These are phyloP conservation scores for Pythium monospermum DNA, from an alignment of 352 stramenopile genomes.

Conservation along the genomic window DNA sequence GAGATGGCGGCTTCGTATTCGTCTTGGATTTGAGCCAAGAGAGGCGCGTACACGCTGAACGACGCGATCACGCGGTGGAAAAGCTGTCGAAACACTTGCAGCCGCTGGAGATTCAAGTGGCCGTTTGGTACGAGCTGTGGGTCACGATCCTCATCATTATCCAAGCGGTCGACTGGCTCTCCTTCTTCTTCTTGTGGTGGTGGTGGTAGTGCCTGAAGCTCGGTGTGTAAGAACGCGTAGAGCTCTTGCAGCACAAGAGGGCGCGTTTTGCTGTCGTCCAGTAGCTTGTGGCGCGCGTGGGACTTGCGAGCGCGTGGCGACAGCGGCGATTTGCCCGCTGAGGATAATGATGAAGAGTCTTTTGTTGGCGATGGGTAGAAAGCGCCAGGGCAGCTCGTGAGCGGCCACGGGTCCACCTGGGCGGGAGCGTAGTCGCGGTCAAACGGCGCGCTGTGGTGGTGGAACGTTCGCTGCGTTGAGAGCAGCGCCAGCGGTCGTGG, in stretches of 20 bases:
- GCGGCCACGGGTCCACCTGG: slow-evolving; percentile 20
- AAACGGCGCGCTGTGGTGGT: too few species aligned
- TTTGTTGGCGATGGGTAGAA: background rate
- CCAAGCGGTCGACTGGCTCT: background rate
- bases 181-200: background rate
- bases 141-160: too few species aligned
- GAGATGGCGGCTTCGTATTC: slow-evolving; percentile 53
- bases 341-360: background rate
- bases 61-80: slow-evolving; percentile 47
- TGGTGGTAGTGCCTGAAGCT: slow-evolving; percentile 5
- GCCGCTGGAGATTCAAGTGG: slow-evolving; percentile 32
- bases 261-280: slow-evolving; percentile 20
- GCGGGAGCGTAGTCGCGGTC: slow-evolving; percentile 15
- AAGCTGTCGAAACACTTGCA: slow-evolving; percentile 52
- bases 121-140: too few species aligned
- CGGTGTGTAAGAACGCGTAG: slow-evolving; percentile 5
- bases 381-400: slow-evolving; percentile 3
- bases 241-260: slow-evolving; percentile 20
- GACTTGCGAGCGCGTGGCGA: slow-evolving; percentile 15
- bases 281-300: slow-evolving; percentile 12
- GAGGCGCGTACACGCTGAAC: slow-evolving; percentile 60
- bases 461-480: background rate
- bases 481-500: background rate
- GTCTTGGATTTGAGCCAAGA: slow-evolving; percentile 55
- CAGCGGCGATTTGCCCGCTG: slow-evolving; percentile 15